Conservation (phyloP, 768 basidiomycete species). For the Myochromella boudieri region DNA sequence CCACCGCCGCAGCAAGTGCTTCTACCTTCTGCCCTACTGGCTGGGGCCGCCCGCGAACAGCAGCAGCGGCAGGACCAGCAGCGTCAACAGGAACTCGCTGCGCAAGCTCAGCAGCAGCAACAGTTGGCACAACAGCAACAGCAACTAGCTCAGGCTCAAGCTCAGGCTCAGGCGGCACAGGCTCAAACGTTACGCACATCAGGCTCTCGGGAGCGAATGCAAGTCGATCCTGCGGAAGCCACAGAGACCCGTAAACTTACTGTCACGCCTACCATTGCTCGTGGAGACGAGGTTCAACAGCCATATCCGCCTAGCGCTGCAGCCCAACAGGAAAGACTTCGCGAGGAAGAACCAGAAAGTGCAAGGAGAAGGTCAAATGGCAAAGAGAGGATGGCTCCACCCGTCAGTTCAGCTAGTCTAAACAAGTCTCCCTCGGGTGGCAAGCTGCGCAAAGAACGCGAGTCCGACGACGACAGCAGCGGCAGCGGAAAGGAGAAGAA, state of each 20-base stretch:
- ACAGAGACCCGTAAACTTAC: slow-evolving; percentile 77
- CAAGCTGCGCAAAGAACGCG: slow-evolving; percentile 44
- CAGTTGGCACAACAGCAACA: slow-evolving; percentile 24
- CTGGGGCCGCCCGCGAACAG: slow-evolving; percentile 32
- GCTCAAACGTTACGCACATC: slow-evolving; percentile 39
- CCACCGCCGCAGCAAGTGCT: slow-evolving; percentile 20
- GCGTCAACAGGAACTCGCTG: slow-evolving; percentile 30
- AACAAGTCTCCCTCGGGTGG: slow-evolving; percentile 28
- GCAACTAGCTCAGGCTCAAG: slow-evolving; percentile 20
- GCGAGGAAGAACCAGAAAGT: slow-evolving; percentile 44
- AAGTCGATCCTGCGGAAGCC: slow-evolving; percentile 64
- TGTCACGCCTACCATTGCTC: slow-evolving; percentile 76
- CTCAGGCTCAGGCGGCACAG: slow-evolving; percentile 8
- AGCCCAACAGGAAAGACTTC: slow-evolving; percentile 36
- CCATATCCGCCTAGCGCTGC: slow-evolving; percentile 31
- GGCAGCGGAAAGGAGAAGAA: slow-evolving; percentile 49
- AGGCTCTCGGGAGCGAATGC: slow-evolving; percentile 49
- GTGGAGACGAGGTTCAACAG: slow-evolving; percentile 45
- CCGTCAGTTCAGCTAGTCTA: slow-evolving; percentile 42
- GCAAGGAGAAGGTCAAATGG: slow-evolving; percentile 48
- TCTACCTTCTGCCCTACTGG: slow-evolving; percentile 35
- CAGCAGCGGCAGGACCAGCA: slow-evolving; percentile 28
- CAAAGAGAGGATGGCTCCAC: slow-evolving; percentile 49
- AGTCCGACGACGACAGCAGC: slow-evolving; percentile 32
- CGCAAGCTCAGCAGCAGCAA: slow-evolving; percentile 34